Conservation (phyloP, 305 asterid genomes). For the Fraxinus dipetala region DNA sequence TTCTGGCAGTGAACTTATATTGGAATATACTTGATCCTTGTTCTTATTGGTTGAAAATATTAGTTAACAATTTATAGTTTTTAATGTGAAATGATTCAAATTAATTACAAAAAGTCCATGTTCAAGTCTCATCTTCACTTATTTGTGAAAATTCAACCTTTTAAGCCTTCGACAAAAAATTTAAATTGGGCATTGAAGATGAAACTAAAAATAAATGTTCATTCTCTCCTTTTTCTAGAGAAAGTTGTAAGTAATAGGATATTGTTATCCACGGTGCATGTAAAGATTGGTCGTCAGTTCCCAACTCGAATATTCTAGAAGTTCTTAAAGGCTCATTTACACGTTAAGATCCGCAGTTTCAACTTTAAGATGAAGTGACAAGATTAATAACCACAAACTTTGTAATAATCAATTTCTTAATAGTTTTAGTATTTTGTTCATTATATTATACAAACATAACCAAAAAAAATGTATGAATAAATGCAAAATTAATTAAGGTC, state of each 20-base stretch:
- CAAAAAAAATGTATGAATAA: constrained; percentile 19
- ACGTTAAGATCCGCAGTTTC: neutral
- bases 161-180: neutral
- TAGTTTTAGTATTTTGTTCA: neutral
- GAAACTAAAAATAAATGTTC: too few relatives aligned
- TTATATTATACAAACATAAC: neutral
- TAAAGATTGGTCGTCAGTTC: neutral
- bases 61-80: neutral
- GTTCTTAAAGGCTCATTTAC: neutral
- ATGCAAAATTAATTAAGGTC: constrained; percentile 19
- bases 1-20: neutral
- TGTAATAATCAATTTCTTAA: neutral
- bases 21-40: neutral
- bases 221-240: neutral
- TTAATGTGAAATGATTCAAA: neutral
- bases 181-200: neutral
- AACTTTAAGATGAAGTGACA: neutral
- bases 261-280: neutral
- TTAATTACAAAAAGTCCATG: too few relatives aligned
- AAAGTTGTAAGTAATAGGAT: neutral
- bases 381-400: neutral
- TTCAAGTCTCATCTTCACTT: neutral
- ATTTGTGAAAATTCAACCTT: neutral
- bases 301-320: neutral
- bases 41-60: too few relatives aligned